Evolutionary conservation across 306 rosid genomes (phyloP).

Genomic region (Aeschynomene evenia): DNA sequence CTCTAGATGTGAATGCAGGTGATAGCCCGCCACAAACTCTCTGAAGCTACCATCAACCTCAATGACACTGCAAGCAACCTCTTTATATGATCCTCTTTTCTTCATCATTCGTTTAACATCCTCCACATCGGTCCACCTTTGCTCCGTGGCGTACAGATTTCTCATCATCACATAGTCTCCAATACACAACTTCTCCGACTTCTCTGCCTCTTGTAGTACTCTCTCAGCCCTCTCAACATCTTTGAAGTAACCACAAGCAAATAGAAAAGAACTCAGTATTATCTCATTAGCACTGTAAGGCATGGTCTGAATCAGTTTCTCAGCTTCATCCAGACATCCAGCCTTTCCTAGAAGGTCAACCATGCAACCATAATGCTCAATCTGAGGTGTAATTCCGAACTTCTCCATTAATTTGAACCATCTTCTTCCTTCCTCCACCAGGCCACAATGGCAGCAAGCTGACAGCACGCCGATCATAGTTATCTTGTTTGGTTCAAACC

Average conservation of each 20-base stretch:
- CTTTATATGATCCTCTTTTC: slow-evolving; percentile 54
- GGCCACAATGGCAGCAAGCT: slow-evolving; percentile 70
- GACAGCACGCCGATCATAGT: slow-evolving; percentile 61
- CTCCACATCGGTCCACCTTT: slow-evolving; percentile 66
- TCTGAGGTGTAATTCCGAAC: slow-evolving; percentile 52
- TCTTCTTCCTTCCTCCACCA: slow-evolving; percentile 65
- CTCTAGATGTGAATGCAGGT: slow-evolving; percentile 31
- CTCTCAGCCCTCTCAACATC: slow-evolving; percentile 61
- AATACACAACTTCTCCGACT: slow-evolving; percentile 41
- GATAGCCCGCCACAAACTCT: slow-evolving; percentile 57
- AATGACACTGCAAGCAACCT: slow-evolving; percentile 59
- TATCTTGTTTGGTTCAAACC: slow-evolving; percentile 46
- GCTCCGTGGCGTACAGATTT: slow-evolving; percentile 56
- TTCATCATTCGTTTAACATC: slow-evolving; percentile 53
- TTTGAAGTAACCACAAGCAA: slow-evolving; percentile 56
- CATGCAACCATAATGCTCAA: slow-evolving; percentile 82
- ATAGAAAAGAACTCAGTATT: slow-evolving; percentile 64
- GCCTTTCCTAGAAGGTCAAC: slow-evolving; percentile 70
- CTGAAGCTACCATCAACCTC: slow-evolving; percentile 54
- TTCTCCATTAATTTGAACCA: slow-evolving; percentile 55
- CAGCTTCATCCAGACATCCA: slow-evolving; percentile 74
- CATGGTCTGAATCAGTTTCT: slow-evolving; percentile 54
- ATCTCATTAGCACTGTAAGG: slow-evolving; percentile 61
- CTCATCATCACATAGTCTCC: slow-evolving; percentile 62
- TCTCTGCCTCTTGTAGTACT: slow-evolving; percentile 44